phyloP scores from a whole-genome alignment of 805 yeast species.

The Cyberlindnera euphorbiiphila region DNA sequence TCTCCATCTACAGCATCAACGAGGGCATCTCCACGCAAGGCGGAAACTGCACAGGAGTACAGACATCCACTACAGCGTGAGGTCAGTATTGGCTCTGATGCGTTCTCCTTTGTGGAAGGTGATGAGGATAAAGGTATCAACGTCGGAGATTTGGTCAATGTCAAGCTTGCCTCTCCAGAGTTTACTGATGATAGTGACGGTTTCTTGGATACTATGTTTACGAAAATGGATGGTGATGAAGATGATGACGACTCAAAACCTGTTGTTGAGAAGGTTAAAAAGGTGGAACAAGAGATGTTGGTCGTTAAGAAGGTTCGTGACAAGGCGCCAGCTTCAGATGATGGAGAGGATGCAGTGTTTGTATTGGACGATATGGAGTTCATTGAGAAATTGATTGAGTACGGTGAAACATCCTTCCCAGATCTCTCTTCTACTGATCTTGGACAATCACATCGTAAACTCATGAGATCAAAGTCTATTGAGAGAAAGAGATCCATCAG shows the following conservation, averaged over 20 bases:
- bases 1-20: too few relatives aligned
- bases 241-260: not conserved
- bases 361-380: conserved; percentile 34
- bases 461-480: conserved; percentile 33
- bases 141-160: conserved; percentile 15
- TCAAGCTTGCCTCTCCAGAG: conserved; percentile 20
- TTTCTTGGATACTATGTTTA: conserved; percentile 6
- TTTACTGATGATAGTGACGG: conserved; percentile 7
- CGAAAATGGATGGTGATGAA: not conserved
- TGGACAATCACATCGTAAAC: conserved; percentile 28
- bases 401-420: conserved; percentile 39
- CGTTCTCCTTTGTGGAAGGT: conserved; percentile 26
- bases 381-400: conserved; percentile 36
- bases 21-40: too few relatives aligned
- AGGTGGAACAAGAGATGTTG: not conserved
- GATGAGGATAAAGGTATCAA: conserved; percentile 23
- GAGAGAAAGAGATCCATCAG: conserved; percentile 34
- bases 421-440: conserved; percentile 29
- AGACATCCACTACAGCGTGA: conserved; percentile 8
- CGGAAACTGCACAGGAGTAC: too few relatives aligned
- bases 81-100: conserved; percentile 9
- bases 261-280: not conserved
- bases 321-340: conserved; percentile 2
- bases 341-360: conserved; percentile 18
- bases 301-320: conserved; percentile 6